A percentile compares a stretch with the other conserved stretches of the same genome.
Evolutionary conservation across 1,284 basidiomycete species (phyloP).

Genomic region (Porogramme epimiltina): DNA sequence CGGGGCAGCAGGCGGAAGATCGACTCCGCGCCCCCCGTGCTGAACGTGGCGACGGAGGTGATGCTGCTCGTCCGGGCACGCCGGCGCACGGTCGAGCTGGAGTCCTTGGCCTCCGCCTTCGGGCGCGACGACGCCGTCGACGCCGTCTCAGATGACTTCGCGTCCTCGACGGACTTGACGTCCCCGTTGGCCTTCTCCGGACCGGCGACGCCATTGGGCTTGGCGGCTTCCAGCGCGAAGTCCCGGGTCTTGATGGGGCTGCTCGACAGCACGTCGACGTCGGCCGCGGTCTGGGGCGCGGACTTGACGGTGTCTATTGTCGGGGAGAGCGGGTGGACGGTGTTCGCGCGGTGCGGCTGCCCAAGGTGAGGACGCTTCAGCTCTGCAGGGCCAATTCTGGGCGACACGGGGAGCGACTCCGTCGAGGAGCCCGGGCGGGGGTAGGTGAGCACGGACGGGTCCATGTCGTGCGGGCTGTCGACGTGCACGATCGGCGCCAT

Average conservation of each 20-base stretch:
- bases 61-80: constrained; percentile 62
- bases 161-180: constrained; percentile 12
- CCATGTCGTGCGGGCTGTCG: constrained; percentile 35
- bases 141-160: constrained; percentile 8
- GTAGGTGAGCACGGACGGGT: constrained; percentile 70
- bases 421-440: constrained; percentile 72
- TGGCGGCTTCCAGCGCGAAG: constrained; percentile 17
- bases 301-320: constrained; percentile 6
- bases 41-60: constrained; percentile 77
- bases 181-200: constrained; percentile 18
- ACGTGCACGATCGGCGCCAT: constrained; percentile 17
- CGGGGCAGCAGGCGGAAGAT: constrained; percentile 97
- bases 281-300: constrained; percentile 1
- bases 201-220: constrained; percentile 13
- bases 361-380: constrained; percentile 21
- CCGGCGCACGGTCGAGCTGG: constrained; percentile 17
- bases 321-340: constrained; percentile 16
- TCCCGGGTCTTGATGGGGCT: constrained; percentile 28
- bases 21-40: constrained; percentile 86
- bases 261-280: neutral
- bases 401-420: constrained; percentile 55
- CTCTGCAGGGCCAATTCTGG: constrained; percentile 18
- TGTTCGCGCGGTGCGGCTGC: constrained; percentile 23
- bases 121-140: constrained; percentile 12
- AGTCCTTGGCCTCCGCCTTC: constrained; percentile 21